Evolutionary conservation across 2,329 filamentous ascomycete genomes (phyloP).

Genomic region (Stagonosporopsis chrysanthemi): DNA sequence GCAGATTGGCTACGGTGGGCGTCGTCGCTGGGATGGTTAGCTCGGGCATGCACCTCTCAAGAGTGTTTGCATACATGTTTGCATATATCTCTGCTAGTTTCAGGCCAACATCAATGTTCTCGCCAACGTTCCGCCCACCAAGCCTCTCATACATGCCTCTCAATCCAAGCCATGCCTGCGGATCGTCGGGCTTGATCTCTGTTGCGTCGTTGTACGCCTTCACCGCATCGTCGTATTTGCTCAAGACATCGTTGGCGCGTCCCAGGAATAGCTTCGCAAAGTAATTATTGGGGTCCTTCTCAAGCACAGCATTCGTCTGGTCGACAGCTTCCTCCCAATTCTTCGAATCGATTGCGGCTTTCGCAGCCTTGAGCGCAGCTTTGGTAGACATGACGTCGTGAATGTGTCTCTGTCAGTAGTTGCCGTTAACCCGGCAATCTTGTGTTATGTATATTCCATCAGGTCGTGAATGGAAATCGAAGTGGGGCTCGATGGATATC

Average conservation of each 20-base stretch:
- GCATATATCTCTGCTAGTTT: slow-evolving; percentile 78
- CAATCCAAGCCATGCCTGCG: slow-evolving; percentile 91
- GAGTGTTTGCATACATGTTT: slow-evolving; percentile 38
- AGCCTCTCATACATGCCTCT: slow-evolving; percentile 85
- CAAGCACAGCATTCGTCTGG: slow-evolving; percentile 73
- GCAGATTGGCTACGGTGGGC: slow-evolving; percentile 66
- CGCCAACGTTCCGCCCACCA: slow-evolving; percentile 70
- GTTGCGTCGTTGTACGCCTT: slow-evolving; percentile 77
- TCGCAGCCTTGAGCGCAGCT: slow-evolving; percentile 80
- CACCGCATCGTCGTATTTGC: slow-evolving; percentile 75
- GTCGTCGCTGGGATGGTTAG: slow-evolving; percentile 59
- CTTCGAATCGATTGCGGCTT: slow-evolving; percentile 76
- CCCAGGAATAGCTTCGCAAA: slow-evolving; percentile 90
- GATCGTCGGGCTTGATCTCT: slow-evolving; percentile 73
- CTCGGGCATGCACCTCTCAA: rapidly evolving
- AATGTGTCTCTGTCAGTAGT: not conserved
- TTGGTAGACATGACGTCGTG: slow-evolving; percentile 59
- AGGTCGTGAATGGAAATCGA: slow-evolving; percentile 17
- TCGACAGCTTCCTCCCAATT: slow-evolving; percentile 79
- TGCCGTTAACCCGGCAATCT: slow-evolving; percentile 20
- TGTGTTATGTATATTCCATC: slow-evolving; percentile 36
- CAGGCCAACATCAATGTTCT: slow-evolving; percentile 77
- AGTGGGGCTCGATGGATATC: slow-evolving; percentile 21
- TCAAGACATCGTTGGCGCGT: slow-evolving; percentile 81
- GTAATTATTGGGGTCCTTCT: slow-evolving; percentile 79